Base-by-base conservation (phyloP, 2,329 filamentous ascomycete species). In the Aspergillus pseudoterreus region DNA sequence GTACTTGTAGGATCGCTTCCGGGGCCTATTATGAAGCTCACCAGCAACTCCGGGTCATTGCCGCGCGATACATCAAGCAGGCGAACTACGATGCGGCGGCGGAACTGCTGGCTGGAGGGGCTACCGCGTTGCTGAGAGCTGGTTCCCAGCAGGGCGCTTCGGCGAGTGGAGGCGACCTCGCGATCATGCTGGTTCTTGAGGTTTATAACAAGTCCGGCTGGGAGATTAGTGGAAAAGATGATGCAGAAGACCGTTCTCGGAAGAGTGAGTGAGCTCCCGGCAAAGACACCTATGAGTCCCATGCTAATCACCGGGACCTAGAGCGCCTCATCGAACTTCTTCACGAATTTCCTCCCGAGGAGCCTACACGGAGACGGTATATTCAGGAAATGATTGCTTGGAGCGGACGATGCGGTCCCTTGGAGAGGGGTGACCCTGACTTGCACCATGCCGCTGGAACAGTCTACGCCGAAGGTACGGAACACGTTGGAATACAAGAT, bases 1-100 rank as follows among this genome's bases (percentile, higher is more conserved):
- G 15, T 48, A 43, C 43, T 52, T 55, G 4, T 63, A 89, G 90
- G 73, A 96, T 96, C 72, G 80, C 84, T 60, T 90, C 95, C 72
- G 92, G 92, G 65, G 87, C 94, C 70, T 96, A 84, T 80, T 99
- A 99, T 78, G 94, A 99, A 81, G 94, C 94, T 52, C 92, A 97
- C 75, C 94, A 99, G 74, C 94, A 99, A 78, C 90, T 96, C 60
- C 90, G 94, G 57, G 92, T 96, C 49, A 92, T 96, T 61, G 92
- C 92, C 55, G 87, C 90, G 36, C 91, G 95, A 52, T 95, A 99
- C 76, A 85, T 92, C 71, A 97, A 97, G 77, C 81, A 87, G 41
- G 78, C 82, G 55, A 92, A 92, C 80, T 96, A 88, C 82, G 71
- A 80, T 60, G 87, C 90, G 11, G 94, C 95, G 44, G 86, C 91